Evolutionary conservation across 1,284 basidiomycete genomes (phyloP).

Genomic region (Tylopilus orsonianus): DNA sequence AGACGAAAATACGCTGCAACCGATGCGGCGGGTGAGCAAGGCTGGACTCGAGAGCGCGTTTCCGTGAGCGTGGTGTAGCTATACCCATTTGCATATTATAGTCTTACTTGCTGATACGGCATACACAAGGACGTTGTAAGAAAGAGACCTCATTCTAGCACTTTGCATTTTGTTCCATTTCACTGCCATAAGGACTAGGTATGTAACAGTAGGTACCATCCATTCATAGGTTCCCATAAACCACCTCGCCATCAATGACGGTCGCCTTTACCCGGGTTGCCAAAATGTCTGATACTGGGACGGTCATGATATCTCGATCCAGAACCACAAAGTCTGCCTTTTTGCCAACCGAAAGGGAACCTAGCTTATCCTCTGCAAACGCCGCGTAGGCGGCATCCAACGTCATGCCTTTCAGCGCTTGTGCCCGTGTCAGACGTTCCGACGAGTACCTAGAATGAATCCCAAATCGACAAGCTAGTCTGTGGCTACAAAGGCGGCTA

Average conservation of each 20-base stretch:
- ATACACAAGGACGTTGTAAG: neutral
- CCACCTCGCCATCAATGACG: constrained; percentile 72
- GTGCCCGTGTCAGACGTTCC: constrained; percentile 69
- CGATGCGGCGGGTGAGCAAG: constrained; percentile 83
- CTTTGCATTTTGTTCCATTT: neutral
- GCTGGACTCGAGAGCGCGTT: constrained; percentile 76
- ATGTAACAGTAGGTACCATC: neutral
- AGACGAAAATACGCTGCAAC: constrained; percentile 82
- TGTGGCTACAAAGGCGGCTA: too few species aligned
- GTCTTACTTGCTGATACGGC: constrained; percentile 1
- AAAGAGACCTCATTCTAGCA: neutral
- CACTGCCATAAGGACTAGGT: too few species aligned
- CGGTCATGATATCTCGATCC: constrained; percentile 75
- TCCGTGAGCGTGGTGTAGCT: constrained; percentile 10
- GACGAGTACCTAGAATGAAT: constrained; percentile 57
- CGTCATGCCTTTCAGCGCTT: constrained; percentile 86
- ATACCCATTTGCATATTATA: constrained; percentile 17
- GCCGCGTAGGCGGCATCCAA: constrained; percentile 84
- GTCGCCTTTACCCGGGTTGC: constrained; percentile 57
- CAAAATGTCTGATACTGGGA: constrained; percentile 57
- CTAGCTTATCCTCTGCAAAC: constrained; percentile 71
- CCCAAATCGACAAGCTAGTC: neutral
- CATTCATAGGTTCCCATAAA: constrained; percentile 52
- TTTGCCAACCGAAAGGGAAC: constrained; percentile 71
- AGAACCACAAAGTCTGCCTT: constrained; percentile 86